A percentile compares a stretch with the other conserved stretches of the same genome.
Evolutionary conservation across 192 early-diverging fungal species (phyloP).

Genomic region (Pilaira anomala): DNA sequence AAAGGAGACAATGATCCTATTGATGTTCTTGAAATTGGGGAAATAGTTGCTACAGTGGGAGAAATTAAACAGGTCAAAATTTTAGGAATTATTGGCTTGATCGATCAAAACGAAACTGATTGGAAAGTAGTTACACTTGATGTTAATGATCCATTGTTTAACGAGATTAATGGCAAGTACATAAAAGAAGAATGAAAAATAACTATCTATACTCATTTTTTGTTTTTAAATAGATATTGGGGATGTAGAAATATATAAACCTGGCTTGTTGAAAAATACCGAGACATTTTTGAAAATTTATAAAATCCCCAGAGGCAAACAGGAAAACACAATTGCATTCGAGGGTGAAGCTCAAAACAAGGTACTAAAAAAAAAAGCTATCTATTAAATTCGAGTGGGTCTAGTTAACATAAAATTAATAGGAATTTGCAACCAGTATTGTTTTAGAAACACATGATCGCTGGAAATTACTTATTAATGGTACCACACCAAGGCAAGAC

Average conservation of each 20-base stretch:
- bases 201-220: not conserved
- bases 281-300: constrained; percentile 99
- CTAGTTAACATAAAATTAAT: not conserved
- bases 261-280: constrained; percentile 88
- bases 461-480: constrained; percentile 79
- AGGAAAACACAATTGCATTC: constrained; percentile 98
- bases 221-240: constrained; percentile 76
- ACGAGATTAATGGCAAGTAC: constrained; percentile 80
- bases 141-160: constrained; percentile 91
- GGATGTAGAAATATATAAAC: constrained; percentile 95
- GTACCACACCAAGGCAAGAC: constrained; percentile 4
- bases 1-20: constrained; percentile 97
- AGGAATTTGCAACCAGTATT: constrained; percentile 83
- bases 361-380: constrained; percentile 21
- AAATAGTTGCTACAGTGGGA: constrained; percentile 83
- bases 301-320: constrained; percentile 99
- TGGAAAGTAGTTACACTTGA: constrained; percentile 99
- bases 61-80: constrained; percentile 99
- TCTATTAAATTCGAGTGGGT: no score
- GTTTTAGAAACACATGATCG: constrained; percentile 90
- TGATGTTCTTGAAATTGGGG: constrained; percentile 98
- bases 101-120: constrained; percentile 99
- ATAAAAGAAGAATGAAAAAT: constrained; percentile 6
- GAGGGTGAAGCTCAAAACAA: constrained; percentile 73
- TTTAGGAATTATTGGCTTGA: constrained; percentile 94